Evolutionary conservation across 2,329 filamentous ascomycete genomes (phyloP).

Genomic region (Aspergillus fischeri): DNA sequence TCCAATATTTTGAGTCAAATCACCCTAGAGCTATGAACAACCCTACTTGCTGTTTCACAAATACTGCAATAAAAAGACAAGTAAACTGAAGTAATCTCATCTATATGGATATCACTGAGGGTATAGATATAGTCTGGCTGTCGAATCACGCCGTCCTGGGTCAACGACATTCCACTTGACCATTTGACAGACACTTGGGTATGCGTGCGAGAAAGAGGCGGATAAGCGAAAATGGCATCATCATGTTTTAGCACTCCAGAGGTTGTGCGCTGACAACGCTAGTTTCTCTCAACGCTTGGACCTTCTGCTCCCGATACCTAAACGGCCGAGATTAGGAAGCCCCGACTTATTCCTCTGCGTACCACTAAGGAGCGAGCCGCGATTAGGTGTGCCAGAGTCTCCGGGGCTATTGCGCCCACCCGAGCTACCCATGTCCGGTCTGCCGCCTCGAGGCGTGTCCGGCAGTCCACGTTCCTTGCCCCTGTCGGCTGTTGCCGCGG

Average conservation of each 20-base stretch:
- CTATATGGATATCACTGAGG: not conserved
- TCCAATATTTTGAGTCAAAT: not conserved
- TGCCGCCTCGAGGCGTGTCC: slow-evolving; percentile 24
- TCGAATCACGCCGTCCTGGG: not conserved
- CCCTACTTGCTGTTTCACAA: not conserved
- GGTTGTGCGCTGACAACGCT: not conserved
- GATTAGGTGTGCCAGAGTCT: slow-evolving; percentile 15
- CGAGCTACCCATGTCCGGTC: slow-evolving; percentile 14
- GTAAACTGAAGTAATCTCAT: not conserved
- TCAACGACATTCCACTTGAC: not conserved
- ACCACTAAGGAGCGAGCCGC: slow-evolving; percentile 31
- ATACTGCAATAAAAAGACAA: not conserved
- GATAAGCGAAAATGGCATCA: not conserved
- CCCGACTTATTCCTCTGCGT: slow-evolving; percentile 58
- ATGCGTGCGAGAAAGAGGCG: too few relatives aligned
- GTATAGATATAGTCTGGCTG: not conserved
- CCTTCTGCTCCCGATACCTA: slow-evolving; percentile 67
- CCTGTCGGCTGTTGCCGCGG: slow-evolving; percentile 23
- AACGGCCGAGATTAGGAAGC: slow-evolving; percentile 64
- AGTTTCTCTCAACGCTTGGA: slow-evolving; percentile 30
- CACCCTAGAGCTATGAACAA: not conserved
- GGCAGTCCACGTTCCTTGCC: slow-evolving; percentile 31
- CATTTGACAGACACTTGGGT: too few relatives aligned
- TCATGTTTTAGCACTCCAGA: not conserved
- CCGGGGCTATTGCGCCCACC: slow-evolving; percentile 34